Evolutionary conservation across 257 asterid species (phyloP).

Genomic region (Gynochthodes officinalis): DNA sequence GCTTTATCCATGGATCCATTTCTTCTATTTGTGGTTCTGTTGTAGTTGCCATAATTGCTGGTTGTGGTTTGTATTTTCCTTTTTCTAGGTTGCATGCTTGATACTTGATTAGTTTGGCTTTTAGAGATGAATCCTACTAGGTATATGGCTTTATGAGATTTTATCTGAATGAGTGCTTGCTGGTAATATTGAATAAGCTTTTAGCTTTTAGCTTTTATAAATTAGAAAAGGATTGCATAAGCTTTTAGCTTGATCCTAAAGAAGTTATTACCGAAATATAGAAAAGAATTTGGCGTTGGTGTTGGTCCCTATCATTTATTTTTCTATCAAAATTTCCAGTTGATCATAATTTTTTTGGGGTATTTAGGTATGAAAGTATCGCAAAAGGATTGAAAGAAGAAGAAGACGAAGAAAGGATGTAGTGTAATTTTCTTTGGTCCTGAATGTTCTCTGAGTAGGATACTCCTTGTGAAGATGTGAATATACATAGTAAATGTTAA

Average conservation of each 20-base stretch:
- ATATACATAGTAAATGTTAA: too few relatives aligned
- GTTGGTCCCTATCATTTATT: not conserved
- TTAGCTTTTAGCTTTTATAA: not conserved
- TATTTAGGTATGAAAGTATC: not conserved
- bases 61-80: not conserved
- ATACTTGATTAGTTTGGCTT: not conserved
- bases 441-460: not conserved
- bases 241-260: not conserved
- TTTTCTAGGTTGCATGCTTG: too few relatives aligned
- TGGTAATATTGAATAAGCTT: not conserved
- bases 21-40: not conserved
- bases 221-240: not conserved
- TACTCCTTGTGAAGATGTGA: not conserved
- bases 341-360: not conserved
- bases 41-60: not conserved
- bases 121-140: not conserved
- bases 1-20: not conserved
- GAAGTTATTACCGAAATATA: not conserved
- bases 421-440: not conserved
- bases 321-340: not conserved
- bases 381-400: not conserved
- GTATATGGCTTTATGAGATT: not conserved
- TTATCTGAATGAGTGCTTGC: not conserved
- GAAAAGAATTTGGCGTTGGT: not conserved
- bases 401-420: not conserved